These are phyloP conservation scores for Penicillium flavigenum DNA, from an alignment of 495 filamentous ascomycete species.

Conservation along the genomic window DNA sequence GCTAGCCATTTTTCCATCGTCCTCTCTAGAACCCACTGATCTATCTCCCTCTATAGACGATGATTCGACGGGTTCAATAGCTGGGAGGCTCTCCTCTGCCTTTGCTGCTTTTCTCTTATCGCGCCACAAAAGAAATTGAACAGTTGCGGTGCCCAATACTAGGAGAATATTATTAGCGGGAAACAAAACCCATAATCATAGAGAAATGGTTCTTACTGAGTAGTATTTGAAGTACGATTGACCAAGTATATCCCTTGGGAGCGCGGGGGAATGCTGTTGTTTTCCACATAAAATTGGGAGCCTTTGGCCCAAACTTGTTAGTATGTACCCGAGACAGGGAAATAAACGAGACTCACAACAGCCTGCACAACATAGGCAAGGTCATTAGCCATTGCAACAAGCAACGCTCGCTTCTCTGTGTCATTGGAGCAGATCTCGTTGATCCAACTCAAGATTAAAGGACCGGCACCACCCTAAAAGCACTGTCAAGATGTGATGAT, in stretches of 20 bases:
- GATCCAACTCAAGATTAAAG: constrained; percentile 28
- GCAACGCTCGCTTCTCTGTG: constrained; percentile 27
- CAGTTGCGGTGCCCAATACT: not conserved
- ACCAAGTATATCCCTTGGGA: constrained; percentile 35
- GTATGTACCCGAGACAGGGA: not conserved
- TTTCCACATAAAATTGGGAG: constrained; percentile 43
- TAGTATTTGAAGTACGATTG: constrained; percentile 29
- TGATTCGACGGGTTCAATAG: not conserved
- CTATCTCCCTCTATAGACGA: not conserved
- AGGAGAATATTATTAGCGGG: not conserved
- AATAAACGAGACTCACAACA: constrained; percentile 22
- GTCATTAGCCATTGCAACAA: constrained; percentile 28
- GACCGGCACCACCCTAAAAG: constrained; percentile 24
- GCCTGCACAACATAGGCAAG: constrained; percentile 32
- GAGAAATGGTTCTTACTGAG: constrained; percentile 12
- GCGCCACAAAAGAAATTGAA: constrained; percentile 8
- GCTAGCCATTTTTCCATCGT: not conserved
- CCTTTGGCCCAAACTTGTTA: constrained; percentile 12
- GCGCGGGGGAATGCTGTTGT: constrained; percentile 39
- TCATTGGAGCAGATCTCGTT: constrained; percentile 33
- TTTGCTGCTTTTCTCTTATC: constrained; percentile 2
- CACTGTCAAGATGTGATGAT: not conserved
- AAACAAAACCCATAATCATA: not conserved
- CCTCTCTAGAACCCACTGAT: not conserved
- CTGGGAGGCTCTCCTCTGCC: not conserved